Evolutionary conservation across 2,329 filamentous ascomycete genomes (phyloP).

Genomic region (Phaeomoniella chlamydospora): DNA sequence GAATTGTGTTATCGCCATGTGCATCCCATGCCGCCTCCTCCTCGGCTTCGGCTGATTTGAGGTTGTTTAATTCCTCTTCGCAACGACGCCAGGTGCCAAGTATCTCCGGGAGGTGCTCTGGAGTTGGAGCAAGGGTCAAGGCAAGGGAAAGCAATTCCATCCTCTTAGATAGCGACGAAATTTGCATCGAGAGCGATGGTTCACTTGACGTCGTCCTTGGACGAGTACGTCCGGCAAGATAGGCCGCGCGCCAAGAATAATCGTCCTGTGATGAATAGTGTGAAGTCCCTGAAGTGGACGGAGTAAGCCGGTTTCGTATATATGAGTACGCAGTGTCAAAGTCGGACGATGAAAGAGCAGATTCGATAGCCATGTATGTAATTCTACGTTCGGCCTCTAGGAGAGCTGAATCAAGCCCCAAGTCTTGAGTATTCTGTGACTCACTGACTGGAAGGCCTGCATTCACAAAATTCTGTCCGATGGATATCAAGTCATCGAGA

Average conservation of each 20-base stretch:
- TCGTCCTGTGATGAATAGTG: slow-evolving; percentile 31
- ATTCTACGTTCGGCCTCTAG: slow-evolving; percentile 29
- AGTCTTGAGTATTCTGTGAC: slow-evolving; percentile 10
- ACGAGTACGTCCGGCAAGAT: slow-evolving; percentile 44
- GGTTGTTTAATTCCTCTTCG: slow-evolving; percentile 42
- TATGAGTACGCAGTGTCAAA: slow-evolving; percentile 53
- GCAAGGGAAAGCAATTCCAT: slow-evolving; percentile 51
- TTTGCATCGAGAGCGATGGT: slow-evolving; percentile 22
- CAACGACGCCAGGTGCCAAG: slow-evolving; percentile 48
- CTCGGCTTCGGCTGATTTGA: slow-evolving; percentile 38
- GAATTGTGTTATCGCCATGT: slow-evolving; percentile 31
- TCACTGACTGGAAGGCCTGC: slow-evolving; percentile 21
- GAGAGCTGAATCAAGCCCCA: slow-evolving; percentile 3
- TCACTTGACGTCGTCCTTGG: slow-evolving; percentile 14
- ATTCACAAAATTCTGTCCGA: slow-evolving; percentile 42
- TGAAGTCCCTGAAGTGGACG: slow-evolving; percentile 14
- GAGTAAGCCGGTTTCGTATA: slow-evolving; percentile 42
- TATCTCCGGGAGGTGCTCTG: slow-evolving; percentile 43
- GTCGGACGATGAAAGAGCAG: slow-evolving; percentile 26
- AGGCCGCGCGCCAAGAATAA: slow-evolving; percentile 49
- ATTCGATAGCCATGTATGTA: slow-evolving; percentile 28
- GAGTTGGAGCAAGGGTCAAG: slow-evolving; percentile 42
- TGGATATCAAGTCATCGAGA: slow-evolving; percentile 47
- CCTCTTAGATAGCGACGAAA: slow-evolving; percentile 45
- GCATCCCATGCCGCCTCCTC: slow-evolving; percentile 45